Evolutionary conservation across 352 stramenopile species (phyloP), one percentile per base, ranked within the genome.

Genomic region (Thraustochytrium sp.): DNA sequence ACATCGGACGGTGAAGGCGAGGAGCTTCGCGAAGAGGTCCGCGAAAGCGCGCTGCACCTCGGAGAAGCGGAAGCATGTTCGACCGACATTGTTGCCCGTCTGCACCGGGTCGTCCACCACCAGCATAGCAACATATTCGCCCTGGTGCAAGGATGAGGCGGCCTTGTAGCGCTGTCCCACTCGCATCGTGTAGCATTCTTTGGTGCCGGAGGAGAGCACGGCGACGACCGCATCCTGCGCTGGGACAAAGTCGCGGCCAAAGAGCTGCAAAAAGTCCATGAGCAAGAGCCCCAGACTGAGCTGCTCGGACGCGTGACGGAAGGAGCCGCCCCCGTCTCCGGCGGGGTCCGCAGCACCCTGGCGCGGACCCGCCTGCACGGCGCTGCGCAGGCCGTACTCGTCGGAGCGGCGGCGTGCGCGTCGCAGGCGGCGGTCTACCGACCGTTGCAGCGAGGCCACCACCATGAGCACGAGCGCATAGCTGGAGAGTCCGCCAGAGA

Each of bases 391-490:
- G 3, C 59, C n/a, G 23, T 40, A 2, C 13, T 65, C 51, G 18
- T 82, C 74, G 21, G 74, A 56, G 18, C 21, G 51, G 16, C 74
- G 65, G 16, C 44, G 51, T 0, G 37, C 3, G 29, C 74, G 74
- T 11, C 31, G 26, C 1, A 11, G 1, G 8, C 65, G 23, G 3
- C 65, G 65, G 11, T 62, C 65, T 2, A 62, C 29, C 0, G 74
- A 76, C 18, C 53, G 65, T n/a, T 82, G 78, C 13, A 82, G 31
- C 38, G 82, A 75, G n/a, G 76, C 76, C 26, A 84, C 76, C 4
- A 84, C n/a, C 68, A 85, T 82, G 34, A 85, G 72, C 16, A 86
- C 46, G 11, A 86, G 55, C 36, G 76, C 83, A 51, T 86, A 86
- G 3, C 56, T 82, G 13, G 51, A 34, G 4, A 86, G 76, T 5